Evolutionary conservation across 2,329 filamentous ascomycete species (phyloP).

Genomic region (Lecanoromycetidae sp.): DNA sequence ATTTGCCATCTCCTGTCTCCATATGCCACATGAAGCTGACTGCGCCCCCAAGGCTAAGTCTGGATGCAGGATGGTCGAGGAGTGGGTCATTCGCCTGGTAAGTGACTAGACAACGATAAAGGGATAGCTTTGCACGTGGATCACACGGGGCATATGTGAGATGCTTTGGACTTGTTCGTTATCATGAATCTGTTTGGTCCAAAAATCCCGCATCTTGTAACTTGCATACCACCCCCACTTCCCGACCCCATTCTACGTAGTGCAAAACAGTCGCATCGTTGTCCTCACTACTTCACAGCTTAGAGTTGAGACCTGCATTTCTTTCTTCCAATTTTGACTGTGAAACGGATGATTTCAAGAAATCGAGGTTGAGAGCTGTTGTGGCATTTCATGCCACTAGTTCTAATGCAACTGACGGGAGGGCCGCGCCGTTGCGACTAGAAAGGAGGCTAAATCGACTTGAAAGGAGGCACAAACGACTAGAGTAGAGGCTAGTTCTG

Average conservation of each 20-base stretch:
- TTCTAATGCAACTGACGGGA: not conserved
- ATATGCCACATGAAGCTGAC: not conserved
- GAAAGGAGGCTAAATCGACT: not conserved
- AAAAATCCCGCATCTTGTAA: not conserved
- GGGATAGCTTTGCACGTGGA: not conserved
- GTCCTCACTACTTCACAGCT: not conserved
- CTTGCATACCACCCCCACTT: not conserved
- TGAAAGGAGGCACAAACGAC: conserved; percentile 1
- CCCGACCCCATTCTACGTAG: not conserved
- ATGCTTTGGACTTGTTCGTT: not conserved
- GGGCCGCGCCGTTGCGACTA: conserved; percentile 2
- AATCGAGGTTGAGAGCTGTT: not conserved
- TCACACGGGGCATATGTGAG: not conserved
- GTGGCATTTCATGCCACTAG: conserved; percentile 3
- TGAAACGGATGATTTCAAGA: not conserved
- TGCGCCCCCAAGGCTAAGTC: not conserved
- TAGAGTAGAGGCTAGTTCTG: not conserved
- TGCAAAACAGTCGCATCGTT: no score
- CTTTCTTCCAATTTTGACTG: not conserved
- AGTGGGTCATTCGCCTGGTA: not conserved
- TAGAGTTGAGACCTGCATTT: not conserved
- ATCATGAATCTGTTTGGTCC: not conserved
- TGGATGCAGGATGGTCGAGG: not conserved
- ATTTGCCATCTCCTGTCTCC: not conserved
- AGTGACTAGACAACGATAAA: not conserved